These are phyloP conservation scores for Pseudocercospora pini-densiflorae DNA, from an alignment of 2,329 filamentous ascomycete species.

Conservation along the genomic window DNA sequence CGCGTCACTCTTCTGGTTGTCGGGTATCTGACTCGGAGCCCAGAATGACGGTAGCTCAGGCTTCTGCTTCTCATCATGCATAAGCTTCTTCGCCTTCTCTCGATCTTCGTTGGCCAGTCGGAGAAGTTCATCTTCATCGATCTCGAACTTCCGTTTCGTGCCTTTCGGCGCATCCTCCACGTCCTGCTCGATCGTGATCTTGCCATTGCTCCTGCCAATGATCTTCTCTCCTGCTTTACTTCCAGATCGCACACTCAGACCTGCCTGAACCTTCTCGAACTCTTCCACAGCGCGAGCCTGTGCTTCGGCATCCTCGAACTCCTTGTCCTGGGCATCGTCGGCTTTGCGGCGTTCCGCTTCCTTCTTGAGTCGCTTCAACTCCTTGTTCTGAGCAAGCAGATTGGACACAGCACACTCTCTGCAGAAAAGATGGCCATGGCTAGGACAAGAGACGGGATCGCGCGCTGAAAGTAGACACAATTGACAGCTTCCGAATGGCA, in stretches of 20 bases:
- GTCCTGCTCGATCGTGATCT: conserved; percentile 36
- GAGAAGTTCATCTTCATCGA: conserved; percentile 76
- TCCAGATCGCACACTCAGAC: conserved; percentile 47
- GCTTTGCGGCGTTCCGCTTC: conserved; percentile 62
- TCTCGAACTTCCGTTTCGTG: conserved; percentile 77
- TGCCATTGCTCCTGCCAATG: conserved; percentile 46
- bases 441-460: conserved; percentile 79
- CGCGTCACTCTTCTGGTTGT: conserved; percentile 52
- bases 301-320: conserved; percentile 70
- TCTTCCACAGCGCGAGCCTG: conserved; percentile 72
- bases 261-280: conserved; percentile 85
- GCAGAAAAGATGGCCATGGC: conserved; percentile 87
- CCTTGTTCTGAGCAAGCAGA: conserved; percentile 87
- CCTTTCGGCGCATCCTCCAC: conserved; percentile 42
- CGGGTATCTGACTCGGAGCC: conserved; percentile 82
- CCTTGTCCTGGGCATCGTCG: conserved; percentile 65
- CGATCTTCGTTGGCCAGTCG: conserved; percentile 72
- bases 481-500: conserved; percentile 86
- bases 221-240: conserved; percentile 49
- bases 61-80: conserved; percentile 66
- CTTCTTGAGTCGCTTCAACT: conserved; percentile 81
- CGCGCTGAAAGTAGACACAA: conserved; percentile 83
- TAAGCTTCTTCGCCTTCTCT: conserved; percentile 68
- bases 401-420: conserved; percentile 91
- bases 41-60: conserved; percentile 86